Conservation (phyloP, 2,329 filamentous ascomycete genomes). For the Capronia americana region DNA sequence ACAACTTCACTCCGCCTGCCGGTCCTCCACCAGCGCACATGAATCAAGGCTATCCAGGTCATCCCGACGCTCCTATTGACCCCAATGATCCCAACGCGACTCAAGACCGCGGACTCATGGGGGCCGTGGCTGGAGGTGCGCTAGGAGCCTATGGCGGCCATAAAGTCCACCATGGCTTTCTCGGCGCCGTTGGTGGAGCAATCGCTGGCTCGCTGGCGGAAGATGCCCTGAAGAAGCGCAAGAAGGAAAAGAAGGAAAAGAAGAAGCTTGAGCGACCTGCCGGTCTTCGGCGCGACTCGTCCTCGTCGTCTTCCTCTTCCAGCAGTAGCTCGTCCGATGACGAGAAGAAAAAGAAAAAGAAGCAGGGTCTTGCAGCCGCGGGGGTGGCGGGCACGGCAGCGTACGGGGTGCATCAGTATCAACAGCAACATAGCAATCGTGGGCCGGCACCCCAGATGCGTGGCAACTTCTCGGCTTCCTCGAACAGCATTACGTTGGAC, state of each 20-base stretch:
- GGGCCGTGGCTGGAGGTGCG: constrained; percentile 55
- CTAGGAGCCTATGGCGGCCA: constrained; percentile 55
- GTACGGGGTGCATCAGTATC: constrained; percentile 25
- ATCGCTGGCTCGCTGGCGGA: constrained; percentile 55
- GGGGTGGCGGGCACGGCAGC: constrained; percentile 26
- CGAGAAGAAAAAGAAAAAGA: constrained; percentile 36
- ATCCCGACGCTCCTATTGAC: constrained; percentile 45
- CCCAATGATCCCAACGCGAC: constrained; percentile 47
- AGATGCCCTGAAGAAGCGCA: constrained; percentile 51
- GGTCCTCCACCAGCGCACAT: constrained; percentile 8
- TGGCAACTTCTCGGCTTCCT: constrained; percentile 50
- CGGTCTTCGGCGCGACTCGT: constrained; percentile 30
- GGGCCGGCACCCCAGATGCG: constrained; percentile 19
- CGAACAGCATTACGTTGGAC: constrained; percentile 46
- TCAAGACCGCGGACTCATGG: constrained; percentile 54
- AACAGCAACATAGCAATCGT: constrained; percentile 23
- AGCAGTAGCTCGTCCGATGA: constrained; percentile 35
- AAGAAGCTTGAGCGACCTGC: constrained; percentile 26
- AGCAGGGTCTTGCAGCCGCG: constrained; percentile 24
- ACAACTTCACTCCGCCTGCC: constrained; percentile 11
- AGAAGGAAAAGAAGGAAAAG: constrained; percentile 40
- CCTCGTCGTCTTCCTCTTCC: constrained; percentile 32
- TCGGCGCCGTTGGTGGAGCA: constrained; percentile 56
- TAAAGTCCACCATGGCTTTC: constrained; percentile 55
- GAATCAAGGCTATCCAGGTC: constrained; percentile 5